Percentiles rank a stretch among this genome's conserved stretches.
These are phyloP conservation scores for Hypholoma sublateritium DNA, from an alignment of 768 basidiomycete species.

Conservation along the genomic window DNA sequence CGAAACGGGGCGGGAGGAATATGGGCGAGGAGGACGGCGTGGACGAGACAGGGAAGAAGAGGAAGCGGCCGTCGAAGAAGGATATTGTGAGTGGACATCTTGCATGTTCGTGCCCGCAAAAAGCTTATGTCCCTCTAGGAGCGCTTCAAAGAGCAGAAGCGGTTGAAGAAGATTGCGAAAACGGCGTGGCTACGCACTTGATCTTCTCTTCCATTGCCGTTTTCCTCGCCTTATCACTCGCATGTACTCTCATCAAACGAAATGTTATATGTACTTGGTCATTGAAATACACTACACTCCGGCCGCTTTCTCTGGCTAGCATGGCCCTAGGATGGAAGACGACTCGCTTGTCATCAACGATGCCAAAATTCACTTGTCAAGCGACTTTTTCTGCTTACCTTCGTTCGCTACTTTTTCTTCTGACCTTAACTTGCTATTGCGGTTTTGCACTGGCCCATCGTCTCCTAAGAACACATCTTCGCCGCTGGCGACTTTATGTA, in stretches of 20 bases:
- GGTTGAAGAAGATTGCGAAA: slow-evolving; percentile 80
- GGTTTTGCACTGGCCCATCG: too few species aligned
- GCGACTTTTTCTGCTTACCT: too few species aligned
- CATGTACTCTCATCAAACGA: neutral
- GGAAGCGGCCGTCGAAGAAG: slow-evolving; percentile 79
- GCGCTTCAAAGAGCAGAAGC: slow-evolving; percentile 82
- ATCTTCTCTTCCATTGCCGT: neutral
- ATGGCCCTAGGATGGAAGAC: too few species aligned
- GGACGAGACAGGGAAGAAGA: slow-evolving; percentile 63
- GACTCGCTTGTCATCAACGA: too few species aligned
- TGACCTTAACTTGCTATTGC: too few species aligned
- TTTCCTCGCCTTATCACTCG: neutral
- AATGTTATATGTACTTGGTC: too few species aligned
- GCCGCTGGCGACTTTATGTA: too few species aligned
- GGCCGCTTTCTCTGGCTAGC: too few species aligned
- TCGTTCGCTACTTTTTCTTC: too few species aligned
- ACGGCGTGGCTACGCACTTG: slow-evolving; percentile 84
- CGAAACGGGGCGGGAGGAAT: slow-evolving; percentile 37
- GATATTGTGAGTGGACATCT: slow-evolving; percentile 60
- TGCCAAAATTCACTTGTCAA: too few species aligned
- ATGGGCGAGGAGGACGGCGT: slow-evolving; percentile 40
- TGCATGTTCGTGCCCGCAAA: slow-evolving; percentile 1
- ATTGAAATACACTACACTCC: too few species aligned
- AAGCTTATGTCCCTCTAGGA: slow-evolving; percentile 46
- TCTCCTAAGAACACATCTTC: too few species aligned